A percentile compares a stretch with the other conserved stretches of the same genome.
phyloP scores from a whole-genome alignment of 495 filamentous ascomycete species.

The Hypoxylon rickii region DNA sequence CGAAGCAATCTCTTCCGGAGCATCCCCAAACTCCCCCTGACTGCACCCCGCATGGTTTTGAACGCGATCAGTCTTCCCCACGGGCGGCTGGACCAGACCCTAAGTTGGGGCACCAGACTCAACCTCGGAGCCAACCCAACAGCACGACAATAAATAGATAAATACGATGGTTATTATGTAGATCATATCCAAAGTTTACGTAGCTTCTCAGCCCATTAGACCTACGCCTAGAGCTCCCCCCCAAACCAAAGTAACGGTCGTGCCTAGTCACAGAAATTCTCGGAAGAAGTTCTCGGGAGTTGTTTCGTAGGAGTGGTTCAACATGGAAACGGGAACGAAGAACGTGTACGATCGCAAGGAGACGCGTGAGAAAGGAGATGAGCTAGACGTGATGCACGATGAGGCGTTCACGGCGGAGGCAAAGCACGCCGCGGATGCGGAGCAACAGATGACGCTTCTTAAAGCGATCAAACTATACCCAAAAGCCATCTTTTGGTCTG shows the following conservation, averaged over 20 bases:
- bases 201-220: too few species aligned
- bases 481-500: conserved; percentile 55
- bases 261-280: too few species aligned
- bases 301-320: too few species aligned
- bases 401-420: conserved; percentile 33
- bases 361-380: conserved; percentile 6
- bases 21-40: conserved; percentile 5
- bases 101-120: not conserved
- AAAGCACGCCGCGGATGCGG: conserved; percentile 37
- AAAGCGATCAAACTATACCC: conserved; percentile 50
- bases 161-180: too few species aligned
- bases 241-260: too few species aligned
- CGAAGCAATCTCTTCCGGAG: conserved; percentile 1
- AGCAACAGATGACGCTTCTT: conserved; percentile 47
- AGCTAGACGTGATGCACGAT: conserved; percentile 10
- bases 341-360: conserved; percentile 2
- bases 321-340: conserved; percentile 20
- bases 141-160: conserved; percentile 17
- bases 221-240: too few species aligned
- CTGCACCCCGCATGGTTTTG: conserved; percentile 22
- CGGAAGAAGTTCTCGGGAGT: too few species aligned
- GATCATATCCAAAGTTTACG: too few species aligned
- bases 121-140: not conserved
- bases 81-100: conserved; percentile 16
- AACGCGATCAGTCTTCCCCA: conserved; percentile 12